These are phyloP conservation scores for Spizellomyces punctatus DNA, from an alignment of 192 early-diverging fungal species.

Conservation along the genomic window DNA sequence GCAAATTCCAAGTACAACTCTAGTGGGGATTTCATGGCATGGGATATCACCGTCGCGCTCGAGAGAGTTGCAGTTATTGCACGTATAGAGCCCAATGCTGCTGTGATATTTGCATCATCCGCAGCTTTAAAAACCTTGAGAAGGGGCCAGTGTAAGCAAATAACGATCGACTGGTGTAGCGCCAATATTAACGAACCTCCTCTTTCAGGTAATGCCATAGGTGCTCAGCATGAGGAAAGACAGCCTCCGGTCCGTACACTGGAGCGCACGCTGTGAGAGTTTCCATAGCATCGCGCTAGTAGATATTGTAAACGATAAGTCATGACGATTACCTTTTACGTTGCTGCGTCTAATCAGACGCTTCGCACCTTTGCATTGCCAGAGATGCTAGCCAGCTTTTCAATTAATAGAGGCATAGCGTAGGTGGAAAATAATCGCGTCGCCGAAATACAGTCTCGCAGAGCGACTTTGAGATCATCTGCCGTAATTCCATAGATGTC, in stretches of 20 bases:
- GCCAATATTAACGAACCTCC: conserved; percentile 46
- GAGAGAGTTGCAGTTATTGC: conserved; percentile 67
- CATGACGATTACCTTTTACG: conserved; percentile 2
- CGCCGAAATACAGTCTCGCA: conserved; percentile 77
- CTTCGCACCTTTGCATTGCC: conserved; percentile 90
- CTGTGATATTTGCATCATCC: conserved; percentile 66
- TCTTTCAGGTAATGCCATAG: conserved; percentile 76
- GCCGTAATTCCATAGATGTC: conserved; percentile 95
- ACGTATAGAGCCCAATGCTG: conserved; percentile 65
- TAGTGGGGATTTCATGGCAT: conserved; percentile 18
- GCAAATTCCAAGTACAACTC: conserved; percentile 39
- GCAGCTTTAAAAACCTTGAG: conserved; percentile 73
- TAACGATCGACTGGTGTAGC: background rate
- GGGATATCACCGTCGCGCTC: conserved; percentile 29
- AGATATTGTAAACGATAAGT: conserved; percentile 40
- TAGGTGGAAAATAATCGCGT: conserved; percentile 58
- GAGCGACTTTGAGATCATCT: conserved; percentile 80
- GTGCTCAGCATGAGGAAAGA: conserved; percentile 68
- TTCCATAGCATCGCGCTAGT: conserved; percentile 92
- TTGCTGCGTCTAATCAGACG: conserved; percentile 50
- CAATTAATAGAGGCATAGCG: conserved; percentile 84
- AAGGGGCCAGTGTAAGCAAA: background rate
- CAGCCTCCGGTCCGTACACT: conserved; percentile 71
- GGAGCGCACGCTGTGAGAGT: conserved; percentile 77
- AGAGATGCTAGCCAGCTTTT: conserved; percentile 86